Conservation (phyloP, 2,329 filamentous ascomycete species). For the Colletotrichum endophyticum region DNA sequence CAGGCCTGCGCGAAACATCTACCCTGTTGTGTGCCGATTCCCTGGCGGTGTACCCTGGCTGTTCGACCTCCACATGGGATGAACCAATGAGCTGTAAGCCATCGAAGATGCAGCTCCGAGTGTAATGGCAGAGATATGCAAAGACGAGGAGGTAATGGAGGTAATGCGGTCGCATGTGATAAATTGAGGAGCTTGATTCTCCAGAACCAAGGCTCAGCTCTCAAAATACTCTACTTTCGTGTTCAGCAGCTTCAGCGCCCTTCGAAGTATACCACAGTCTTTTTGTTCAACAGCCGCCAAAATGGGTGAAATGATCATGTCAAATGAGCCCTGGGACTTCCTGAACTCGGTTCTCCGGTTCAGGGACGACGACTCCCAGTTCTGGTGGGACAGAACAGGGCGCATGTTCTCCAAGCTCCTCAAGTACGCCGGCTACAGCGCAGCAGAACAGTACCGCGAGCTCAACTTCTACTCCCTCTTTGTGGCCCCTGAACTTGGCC, state of each 20-base stretch:
- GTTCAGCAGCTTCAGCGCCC: background rate
- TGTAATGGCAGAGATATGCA: background rate
- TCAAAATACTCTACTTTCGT: background rate
- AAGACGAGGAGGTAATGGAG: background rate
- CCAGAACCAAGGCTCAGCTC: background rate
- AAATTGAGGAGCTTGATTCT: background rate
- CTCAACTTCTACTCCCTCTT: slow-evolving; percentile 20
- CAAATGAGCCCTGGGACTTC: slow-evolving; percentile 15
- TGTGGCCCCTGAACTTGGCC: slow-evolving; percentile 12
- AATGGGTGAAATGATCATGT: slow-evolving; percentile 18
- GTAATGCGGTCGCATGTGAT: background rate
- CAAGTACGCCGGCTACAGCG: slow-evolving; percentile 15
- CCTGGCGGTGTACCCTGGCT: background rate
- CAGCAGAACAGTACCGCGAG: slow-evolving; percentile 13
- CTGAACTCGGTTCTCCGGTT: slow-evolving; percentile 14
- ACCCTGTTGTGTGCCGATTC: background rate
- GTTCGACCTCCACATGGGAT: background rate
- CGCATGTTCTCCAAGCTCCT: slow-evolving; percentile 16
- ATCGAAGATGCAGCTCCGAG: background rate
- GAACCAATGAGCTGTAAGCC: background rate
- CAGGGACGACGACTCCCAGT: slow-evolving; percentile 15
- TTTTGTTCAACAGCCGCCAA: background rate
- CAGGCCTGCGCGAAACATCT: background rate
- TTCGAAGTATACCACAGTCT: background rate
- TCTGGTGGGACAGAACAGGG: slow-evolving; percentile 16